phyloP scores from a whole-genome alignment of 2,329 filamentous ascomycete species.

The Alternaria tenuissima region DNA sequence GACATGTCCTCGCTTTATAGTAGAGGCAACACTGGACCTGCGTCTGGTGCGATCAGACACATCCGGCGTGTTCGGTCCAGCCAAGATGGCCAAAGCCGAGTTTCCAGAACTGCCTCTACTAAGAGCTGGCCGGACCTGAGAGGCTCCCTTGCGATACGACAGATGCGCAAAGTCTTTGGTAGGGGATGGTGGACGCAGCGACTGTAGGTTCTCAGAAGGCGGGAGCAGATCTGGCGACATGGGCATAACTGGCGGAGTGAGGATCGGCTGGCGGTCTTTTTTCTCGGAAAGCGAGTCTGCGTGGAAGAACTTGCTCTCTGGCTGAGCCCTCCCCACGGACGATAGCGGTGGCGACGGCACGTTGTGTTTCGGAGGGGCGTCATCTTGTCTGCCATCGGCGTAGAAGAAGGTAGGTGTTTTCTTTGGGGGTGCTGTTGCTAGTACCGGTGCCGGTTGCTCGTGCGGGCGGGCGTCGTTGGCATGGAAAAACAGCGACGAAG shows the following conservation, averaged over 20 bases:
- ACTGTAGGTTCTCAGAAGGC: slow-evolving; percentile 18
- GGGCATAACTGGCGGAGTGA: slow-evolving; percentile 41
- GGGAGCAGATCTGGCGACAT: slow-evolving; percentile 37
- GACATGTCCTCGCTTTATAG: slow-evolving; percentile 41
- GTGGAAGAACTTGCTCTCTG: slow-evolving; percentile 73
- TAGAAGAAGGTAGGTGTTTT: slow-evolving; percentile 62
- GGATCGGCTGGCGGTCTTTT: slow-evolving; percentile 43
- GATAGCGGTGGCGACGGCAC: slow-evolving; percentile 49
- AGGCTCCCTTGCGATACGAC: slow-evolving; percentile 59
- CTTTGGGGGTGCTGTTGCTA: slow-evolving; percentile 43
- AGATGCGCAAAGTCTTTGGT: slow-evolving; percentile 59
- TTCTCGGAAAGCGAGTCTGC: slow-evolving; percentile 64
- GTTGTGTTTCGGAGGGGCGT: slow-evolving; percentile 26
- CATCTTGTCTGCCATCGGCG: slow-evolving; percentile 59
- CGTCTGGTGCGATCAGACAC: slow-evolving; percentile 35
- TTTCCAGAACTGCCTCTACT: slow-evolving; percentile 44
- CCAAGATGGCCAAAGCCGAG: slow-evolving; percentile 44
- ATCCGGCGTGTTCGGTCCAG: slow-evolving; percentile 37
- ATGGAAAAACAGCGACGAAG: slow-evolving; percentile 83
- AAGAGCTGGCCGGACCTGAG: slow-evolving; percentile 54
- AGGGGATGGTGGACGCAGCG: slow-evolving; percentile 54
- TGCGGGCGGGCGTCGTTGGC: slow-evolving; percentile 72
- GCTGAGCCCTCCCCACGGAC: slow-evolving; percentile 30
- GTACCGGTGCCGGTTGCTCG: slow-evolving; percentile 38
- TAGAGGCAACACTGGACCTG: slow-evolving; percentile 45